Conservation (phyloP, 129 eudicot genomes). For the Pittosporum tobira region DNA sequence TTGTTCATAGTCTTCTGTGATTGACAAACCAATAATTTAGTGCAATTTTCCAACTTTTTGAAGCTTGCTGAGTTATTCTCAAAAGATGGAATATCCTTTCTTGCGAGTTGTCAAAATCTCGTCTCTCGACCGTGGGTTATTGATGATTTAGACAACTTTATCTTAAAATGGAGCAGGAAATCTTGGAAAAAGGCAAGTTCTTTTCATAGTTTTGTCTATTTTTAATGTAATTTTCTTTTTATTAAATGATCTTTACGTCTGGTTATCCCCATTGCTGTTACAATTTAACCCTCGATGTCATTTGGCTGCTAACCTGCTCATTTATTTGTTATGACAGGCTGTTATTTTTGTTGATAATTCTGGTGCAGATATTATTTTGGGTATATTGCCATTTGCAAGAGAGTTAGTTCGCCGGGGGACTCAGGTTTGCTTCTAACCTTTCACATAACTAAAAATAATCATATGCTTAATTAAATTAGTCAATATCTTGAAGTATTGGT, state of each 20-base stretch:
- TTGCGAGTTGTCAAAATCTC: conserved; percentile 91
- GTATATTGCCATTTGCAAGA: conserved; percentile 94
- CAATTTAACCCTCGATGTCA: not conserved
- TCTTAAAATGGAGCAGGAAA: conserved; percentile 62
- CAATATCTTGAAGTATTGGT: no score
- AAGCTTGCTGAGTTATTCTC: conserved; percentile 99
- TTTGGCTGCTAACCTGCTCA: conserved; percentile 16
- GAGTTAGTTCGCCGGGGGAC: conserved; percentile 81
- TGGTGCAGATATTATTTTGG: conserved; percentile 95
- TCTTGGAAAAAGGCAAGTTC: conserved; percentile 79
- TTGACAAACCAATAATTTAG: not conserved
- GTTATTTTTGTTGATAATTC: conserved; percentile 94
- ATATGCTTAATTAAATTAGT: no score
- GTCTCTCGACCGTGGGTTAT: conserved; percentile 98
- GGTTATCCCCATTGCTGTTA: not conserved
- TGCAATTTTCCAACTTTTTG: conserved; percentile 17
- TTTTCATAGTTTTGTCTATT: not conserved
- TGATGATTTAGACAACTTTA: conserved; percentile 83
- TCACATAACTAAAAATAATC: no score
- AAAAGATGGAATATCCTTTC: conserved; percentile 93
- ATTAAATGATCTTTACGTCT: not conserved
- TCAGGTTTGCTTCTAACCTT: conserved; percentile 40
- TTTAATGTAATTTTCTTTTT: conserved; percentile 3
- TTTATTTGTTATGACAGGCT: conserved; percentile 45
- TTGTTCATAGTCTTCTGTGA: not conserved